phyloP scores from a whole-genome alignment of 768 basidiomycete genomes.

The Amylocystis lapponica region DNA sequence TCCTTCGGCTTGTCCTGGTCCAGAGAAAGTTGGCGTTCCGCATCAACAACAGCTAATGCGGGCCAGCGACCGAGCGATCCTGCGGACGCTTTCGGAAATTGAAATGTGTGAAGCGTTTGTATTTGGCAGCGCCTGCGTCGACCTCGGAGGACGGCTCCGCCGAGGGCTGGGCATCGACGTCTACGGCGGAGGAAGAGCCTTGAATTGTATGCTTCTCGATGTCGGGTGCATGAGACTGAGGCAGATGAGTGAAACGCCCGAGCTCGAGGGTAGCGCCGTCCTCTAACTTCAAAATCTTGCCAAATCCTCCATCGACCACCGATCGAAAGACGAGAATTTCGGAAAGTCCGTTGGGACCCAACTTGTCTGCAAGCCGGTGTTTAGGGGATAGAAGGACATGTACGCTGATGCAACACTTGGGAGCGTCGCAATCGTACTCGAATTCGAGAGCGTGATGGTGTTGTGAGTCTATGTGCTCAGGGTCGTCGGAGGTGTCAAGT shows the following conservation, averaged over 20 bases:
- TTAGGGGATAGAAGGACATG: slow-evolving; percentile 66
- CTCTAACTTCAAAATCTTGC: slow-evolving; percentile 62
- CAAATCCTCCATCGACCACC: slow-evolving; percentile 80
- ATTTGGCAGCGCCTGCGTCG: slow-evolving; percentile 12
- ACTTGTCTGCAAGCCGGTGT: slow-evolving; percentile 46
- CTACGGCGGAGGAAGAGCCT: slow-evolving; percentile 6
- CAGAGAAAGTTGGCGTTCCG: no score
- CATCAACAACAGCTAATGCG: slow-evolving; percentile 71
- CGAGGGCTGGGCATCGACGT: slow-evolving; percentile 9
- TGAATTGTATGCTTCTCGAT: no score
- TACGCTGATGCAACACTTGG: slow-evolving; percentile 76
- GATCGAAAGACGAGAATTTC: slow-evolving; percentile 56
- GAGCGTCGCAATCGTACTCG: slow-evolving; percentile 87
- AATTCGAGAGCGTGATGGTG: slow-evolving; percentile 82
- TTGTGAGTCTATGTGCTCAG: slow-evolving; percentile 39
- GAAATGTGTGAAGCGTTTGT: slow-evolving; percentile 57
- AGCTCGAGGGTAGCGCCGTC: slow-evolving; percentile 79
- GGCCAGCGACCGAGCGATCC: slow-evolving; percentile 57
- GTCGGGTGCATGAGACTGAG: slow-evolving; percentile 29
- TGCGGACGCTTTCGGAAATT: slow-evolving; percentile 57
- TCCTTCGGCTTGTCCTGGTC: slow-evolving; percentile 36
- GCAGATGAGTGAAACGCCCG: slow-evolving; percentile 69
- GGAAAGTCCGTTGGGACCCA: slow-evolving; percentile 23
- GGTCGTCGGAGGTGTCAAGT: slow-evolving; percentile 36
- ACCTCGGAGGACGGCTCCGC: slow-evolving; percentile 9